Percentiles rank a stretch among this genome's conserved stretches.
phyloP scores from a whole-genome alignment of 106 monocot genomes.

The Triglochin maritima region DNA sequence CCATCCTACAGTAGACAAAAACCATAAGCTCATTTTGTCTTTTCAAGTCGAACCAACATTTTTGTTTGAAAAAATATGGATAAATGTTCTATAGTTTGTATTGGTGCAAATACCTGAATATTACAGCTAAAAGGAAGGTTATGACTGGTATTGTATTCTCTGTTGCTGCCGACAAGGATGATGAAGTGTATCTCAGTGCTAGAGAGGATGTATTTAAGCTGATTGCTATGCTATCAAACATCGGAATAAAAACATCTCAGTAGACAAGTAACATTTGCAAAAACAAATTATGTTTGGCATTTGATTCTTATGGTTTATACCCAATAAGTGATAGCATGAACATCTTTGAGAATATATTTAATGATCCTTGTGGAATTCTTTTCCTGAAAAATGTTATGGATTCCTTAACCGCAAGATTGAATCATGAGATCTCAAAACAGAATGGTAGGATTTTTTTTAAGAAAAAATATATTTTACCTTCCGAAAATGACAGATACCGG shows the following conservation, averaged over 20 bases:
- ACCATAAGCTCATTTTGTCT: neutral
- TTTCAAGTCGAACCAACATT: neutral
- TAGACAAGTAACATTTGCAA: neutral
- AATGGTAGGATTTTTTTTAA: neutral
- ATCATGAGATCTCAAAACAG: neutral
- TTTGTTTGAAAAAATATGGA: neutral
- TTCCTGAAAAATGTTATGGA: constrained; percentile 20
- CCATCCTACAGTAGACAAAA: constrained; percentile 28
- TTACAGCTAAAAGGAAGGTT: neutral
- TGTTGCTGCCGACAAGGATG: neutral
- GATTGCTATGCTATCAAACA: neutral
- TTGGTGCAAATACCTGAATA: neutral
- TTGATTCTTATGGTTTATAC: constrained; percentile 10
- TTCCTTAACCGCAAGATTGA: neutral
- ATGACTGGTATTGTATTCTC: neutral
- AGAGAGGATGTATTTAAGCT: neutral
- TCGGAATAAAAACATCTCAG: neutral
- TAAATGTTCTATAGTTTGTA: neutral
- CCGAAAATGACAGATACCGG: constrained; percentile 28
- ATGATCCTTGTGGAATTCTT: constrained; percentile 26
- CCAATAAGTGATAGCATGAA: constrained; percentile 40
- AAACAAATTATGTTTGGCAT: neutral
- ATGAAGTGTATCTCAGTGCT: neutral
- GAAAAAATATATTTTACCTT: constrained; percentile 13
- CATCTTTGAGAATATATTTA: constrained; percentile 28